Evolutionary conservation across 2,329 filamentous ascomycete species (phyloP).

Genomic region (Penicillium paneum): DNA sequence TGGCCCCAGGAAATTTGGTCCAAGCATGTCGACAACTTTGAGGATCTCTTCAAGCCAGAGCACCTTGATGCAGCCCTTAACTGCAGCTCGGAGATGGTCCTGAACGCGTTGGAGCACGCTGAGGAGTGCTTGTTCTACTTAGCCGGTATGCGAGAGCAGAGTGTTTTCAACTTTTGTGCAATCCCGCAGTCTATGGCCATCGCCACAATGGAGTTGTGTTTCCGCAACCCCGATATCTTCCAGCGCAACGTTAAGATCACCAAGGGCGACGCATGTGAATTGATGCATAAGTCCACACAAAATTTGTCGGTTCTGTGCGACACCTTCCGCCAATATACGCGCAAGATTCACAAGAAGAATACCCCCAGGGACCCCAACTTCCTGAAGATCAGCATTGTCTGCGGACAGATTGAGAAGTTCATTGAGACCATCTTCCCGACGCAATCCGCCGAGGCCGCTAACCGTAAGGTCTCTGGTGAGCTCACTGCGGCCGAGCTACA

Average conservation of each 20-base stretch:
- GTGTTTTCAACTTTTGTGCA: conserved; percentile 97
- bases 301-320: conserved; percentile 79
- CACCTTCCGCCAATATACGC: conserved; percentile 73
- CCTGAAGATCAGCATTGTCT: conserved; percentile 84
- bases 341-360: conserved; percentile 88
- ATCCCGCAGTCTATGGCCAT: conserved; percentile 98
- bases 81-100: conserved; percentile 89
- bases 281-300: conserved; percentile 92
- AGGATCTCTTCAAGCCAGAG: conserved; percentile 81
- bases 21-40: conserved; percentile 85
- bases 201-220: conserved; percentile 85
- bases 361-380: conserved; percentile 90
- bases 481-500: conserved; percentile 57
- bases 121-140: conserved; percentile 98
- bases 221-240: conserved; percentile 86
- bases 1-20: conserved; percentile 97
- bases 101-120: conserved; percentile 79
- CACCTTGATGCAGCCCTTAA: conserved; percentile 74
- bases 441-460: conserved; percentile 64
- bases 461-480: conserved; percentile 48
- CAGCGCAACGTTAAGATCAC: conserved; percentile 91
- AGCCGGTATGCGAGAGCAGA: conserved; percentile 89
- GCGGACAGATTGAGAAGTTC: conserved; percentile 89
- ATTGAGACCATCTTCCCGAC: conserved; percentile 90
- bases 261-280: conserved; percentile 84